phyloP scores from a whole-genome alignment of 2,329 filamentous ascomycete species.

The Pyricularia sp. region DNA sequence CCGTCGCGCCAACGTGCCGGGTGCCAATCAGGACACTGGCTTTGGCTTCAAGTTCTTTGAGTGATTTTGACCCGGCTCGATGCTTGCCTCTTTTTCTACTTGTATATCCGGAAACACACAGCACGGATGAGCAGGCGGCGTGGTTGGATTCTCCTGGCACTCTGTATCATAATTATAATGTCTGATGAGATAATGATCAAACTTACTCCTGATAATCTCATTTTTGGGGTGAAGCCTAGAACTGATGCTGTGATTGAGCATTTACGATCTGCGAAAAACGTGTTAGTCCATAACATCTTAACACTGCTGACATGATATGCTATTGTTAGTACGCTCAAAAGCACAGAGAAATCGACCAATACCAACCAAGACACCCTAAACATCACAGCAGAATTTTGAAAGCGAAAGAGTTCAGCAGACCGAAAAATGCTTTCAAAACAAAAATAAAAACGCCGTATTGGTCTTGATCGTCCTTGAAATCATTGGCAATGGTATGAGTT shows the following conservation, averaged over 20 bases:
- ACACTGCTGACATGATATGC: background rate
- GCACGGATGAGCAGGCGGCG: background rate
- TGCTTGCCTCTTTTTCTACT: background rate
- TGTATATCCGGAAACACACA: background rate
- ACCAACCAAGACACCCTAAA: background rate
- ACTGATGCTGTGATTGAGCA: background rate
- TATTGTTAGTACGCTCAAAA: background rate
- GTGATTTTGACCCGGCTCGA: background rate
- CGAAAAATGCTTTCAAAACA: background rate
- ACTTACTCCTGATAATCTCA: background rate
- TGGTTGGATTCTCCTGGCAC: background rate
- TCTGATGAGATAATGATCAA: background rate
- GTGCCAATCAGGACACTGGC: slow-evolving; percentile 10
- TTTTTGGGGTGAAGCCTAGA: background rate
- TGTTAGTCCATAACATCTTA: background rate
- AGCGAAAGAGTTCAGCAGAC: background rate
- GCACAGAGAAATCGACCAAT: background rate
- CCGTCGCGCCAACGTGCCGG: slow-evolving; percentile 11
- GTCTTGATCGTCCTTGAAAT: slow-evolving; percentile 5
- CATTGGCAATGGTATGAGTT: slow-evolving; percentile 7
- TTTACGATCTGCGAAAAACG: background rate
- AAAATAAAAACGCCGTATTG: background rate
- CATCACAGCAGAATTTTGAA: background rate
- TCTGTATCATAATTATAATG: background rate
- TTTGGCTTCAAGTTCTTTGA: slow-evolving; percentile 15